These are phyloP conservation scores for Coemansia sp. DNA, from an alignment of 192 early-diverging fungal species.

Conservation along the genomic window DNA sequence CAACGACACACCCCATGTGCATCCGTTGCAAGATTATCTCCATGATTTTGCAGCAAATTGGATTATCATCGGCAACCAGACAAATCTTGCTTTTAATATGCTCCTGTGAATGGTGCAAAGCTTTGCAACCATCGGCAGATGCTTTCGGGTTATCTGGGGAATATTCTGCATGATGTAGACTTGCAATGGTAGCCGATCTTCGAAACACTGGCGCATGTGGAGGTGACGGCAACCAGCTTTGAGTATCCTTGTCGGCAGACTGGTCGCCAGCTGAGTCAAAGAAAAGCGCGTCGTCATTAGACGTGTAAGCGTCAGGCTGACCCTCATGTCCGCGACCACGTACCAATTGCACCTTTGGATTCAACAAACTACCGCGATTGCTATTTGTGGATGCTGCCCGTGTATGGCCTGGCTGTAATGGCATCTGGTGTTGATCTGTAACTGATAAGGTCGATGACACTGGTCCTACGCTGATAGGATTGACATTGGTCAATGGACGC, in stretches of 20 bases:
- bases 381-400: slow-evolving; percentile 4
- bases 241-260: not conserved
- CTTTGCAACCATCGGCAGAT: slow-evolving; percentile 23
- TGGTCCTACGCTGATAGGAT: too few species aligned
- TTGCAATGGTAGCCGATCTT: not conserved
- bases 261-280: too few species aligned
- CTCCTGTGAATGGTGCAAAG: not conserved
- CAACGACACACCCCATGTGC: slow-evolving; percentile 77
- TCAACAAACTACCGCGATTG: slow-evolving; percentile 39
- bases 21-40: slow-evolving; percentile 81
- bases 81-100: slow-evolving; percentile 46
- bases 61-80: slow-evolving; percentile 91
- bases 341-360: slow-evolving; percentile 14
- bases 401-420: not conserved
- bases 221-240: not conserved
- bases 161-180: not conserved
- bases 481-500: too few species aligned
- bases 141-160: not conserved
- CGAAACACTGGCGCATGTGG: not conserved
- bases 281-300: too few species aligned
- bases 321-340: not conserved
- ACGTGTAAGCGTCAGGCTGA: not conserved
- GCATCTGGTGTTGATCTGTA: slow-evolving; percentile 4
- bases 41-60: slow-evolving; percentile 82
- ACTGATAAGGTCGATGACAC: not conserved